phyloP scores from a whole-genome alignment of 352 stramenopile genomes.

The Phytophthora multivora region DNA sequence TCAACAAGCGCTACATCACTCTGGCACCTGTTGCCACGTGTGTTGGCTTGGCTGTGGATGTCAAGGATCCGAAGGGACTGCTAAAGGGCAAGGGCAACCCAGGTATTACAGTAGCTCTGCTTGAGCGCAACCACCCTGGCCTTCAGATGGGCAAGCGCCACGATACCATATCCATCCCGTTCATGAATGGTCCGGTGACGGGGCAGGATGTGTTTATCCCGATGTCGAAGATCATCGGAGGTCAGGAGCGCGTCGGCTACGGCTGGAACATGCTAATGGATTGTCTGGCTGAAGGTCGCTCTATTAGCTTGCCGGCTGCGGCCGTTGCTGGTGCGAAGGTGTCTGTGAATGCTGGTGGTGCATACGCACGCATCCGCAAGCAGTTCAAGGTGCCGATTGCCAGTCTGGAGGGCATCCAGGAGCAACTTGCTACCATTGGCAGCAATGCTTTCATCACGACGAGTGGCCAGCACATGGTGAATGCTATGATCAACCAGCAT shows the following conservation, averaged over 20 bases:
- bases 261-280: constrained; percentile 99
- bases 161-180: constrained; percentile 95
- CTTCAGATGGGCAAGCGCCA: constrained; percentile 96
- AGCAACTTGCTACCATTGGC: constrained; percentile 94
- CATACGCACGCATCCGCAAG: constrained; percentile 96
- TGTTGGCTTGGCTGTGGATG: constrained; percentile 96
- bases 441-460: constrained; percentile 95
- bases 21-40: constrained; percentile 96
- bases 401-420: constrained; percentile 97
- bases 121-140: constrained; percentile 95
- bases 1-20: constrained; percentile 99
- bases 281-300: constrained; percentile 96
- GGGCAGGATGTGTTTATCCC: constrained; percentile 98
- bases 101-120: constrained; percentile 96
- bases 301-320: constrained; percentile 96
- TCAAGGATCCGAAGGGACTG: constrained; percentile 95
- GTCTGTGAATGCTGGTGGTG: constrained; percentile 93
- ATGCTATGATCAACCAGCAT: constrained; percentile 99
- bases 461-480: constrained; percentile 96
- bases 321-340: constrained; percentile 92
- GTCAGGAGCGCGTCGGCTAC: constrained; percentile 95
- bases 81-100: constrained; percentile 93
- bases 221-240: constrained; percentile 97
- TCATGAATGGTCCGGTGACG: constrained; percentile 98
- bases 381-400: constrained; percentile 99